A percentile compares a stretch with the other conserved stretches of the same genome.
phyloP scores from a whole-genome alignment of 805 yeast genomes.

The Lipomyces anomalus region DNA sequence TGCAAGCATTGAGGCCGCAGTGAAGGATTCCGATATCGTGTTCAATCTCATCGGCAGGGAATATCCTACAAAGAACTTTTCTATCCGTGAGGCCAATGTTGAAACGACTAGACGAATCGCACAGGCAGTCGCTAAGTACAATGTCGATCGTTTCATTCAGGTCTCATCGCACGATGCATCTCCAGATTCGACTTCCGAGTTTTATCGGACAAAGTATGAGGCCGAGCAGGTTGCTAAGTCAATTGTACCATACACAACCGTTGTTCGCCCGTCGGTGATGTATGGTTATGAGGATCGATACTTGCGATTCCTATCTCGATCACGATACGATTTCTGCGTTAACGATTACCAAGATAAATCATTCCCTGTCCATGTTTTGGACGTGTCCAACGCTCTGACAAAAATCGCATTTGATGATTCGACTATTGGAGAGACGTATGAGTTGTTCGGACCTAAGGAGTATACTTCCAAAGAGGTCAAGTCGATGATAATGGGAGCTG shows the following conservation, averaged over 20 bases:
- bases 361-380: constrained; percentile 69
- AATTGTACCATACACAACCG: constrained; percentile 66
- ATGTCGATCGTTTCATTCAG: constrained; percentile 69
- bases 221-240: constrained; percentile 69
- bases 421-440: constrained; percentile 70
- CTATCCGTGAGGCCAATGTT: constrained; percentile 72
- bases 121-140: constrained; percentile 59
- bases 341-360: constrained; percentile 57
- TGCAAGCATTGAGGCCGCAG: constrained; percentile 67
- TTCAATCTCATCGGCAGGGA: constrained; percentile 74
- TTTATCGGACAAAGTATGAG: constrained; percentile 59
- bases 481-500: constrained; percentile 61
- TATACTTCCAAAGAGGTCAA: constrained; percentile 58
- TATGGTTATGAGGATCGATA: constrained; percentile 70
- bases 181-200: constrained; percentile 60
- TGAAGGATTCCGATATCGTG: constrained; percentile 76
- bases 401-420: constrained; percentile 74
- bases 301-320: no score
- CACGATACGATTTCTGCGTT: constrained; percentile 58
- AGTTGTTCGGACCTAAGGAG: constrained; percentile 66
- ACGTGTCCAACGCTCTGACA: constrained; percentile 75
- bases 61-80: constrained; percentile 58
- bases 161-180: constrained; percentile 76
- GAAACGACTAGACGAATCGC: constrained; percentile 76
- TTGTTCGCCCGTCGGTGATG: constrained; percentile 80